Conservation (phyloP, 176 grass and related monocot genomes). For the Rhynchospora pubera region DNA sequence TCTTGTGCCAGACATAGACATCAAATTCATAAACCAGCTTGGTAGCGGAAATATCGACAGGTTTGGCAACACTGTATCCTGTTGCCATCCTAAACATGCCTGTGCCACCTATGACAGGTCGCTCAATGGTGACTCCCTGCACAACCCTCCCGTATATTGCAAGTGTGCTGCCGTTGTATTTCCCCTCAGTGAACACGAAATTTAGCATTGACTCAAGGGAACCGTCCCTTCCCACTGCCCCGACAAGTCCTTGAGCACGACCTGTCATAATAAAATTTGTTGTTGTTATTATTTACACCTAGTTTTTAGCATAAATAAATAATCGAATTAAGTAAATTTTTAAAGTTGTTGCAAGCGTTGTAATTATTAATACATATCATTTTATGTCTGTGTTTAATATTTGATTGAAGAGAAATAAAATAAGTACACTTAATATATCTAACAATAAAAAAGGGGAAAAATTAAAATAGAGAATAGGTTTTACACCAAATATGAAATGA, state of each 20-base stretch:
- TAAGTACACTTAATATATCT: too few species aligned
- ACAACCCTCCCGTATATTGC: neutral
- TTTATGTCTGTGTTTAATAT: too few species aligned
- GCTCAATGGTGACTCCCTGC: neutral
- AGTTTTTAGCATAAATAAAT: neutral
- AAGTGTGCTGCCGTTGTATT: neutral
- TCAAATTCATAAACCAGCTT: neutral
- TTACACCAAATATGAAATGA: neutral
- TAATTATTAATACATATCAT: too few species aligned
- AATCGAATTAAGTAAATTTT: neutral
- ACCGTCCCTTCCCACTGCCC: neutral
- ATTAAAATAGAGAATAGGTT: too few species aligned
- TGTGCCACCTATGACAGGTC: conserved; percentile 10
- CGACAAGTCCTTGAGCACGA: neutral
- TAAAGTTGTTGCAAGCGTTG: too few species aligned
- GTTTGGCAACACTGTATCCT: neutral
- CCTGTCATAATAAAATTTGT: neutral
- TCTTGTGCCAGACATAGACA: neutral
- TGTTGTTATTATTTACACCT: neutral
- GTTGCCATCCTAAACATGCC: conserved; percentile 2
- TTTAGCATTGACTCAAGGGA: neutral
- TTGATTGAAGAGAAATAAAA: too few species aligned
- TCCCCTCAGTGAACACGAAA: conserved; percentile 9
- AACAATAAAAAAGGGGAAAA: too few species aligned
- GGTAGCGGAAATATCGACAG: neutral